A percentile compares a stretch with the other conserved stretches of the same genome.
Conservation (phyloP, 2,329 filamentous ascomycete species). For the Metarhizium guizhouense region DNA sequence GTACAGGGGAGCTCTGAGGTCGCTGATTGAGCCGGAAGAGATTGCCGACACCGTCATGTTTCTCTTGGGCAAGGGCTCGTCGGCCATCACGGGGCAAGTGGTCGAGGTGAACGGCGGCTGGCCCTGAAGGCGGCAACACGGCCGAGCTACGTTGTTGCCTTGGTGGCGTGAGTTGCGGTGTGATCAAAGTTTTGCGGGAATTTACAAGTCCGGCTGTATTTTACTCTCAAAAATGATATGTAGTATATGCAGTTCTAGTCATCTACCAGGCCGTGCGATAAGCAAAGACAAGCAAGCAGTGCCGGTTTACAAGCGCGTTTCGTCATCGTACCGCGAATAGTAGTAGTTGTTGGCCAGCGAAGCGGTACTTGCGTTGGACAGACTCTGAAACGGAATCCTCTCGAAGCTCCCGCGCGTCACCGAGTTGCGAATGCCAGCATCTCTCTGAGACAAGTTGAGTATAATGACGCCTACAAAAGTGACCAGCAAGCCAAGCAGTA, state of each 20-base stretch:
- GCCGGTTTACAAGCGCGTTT: background rate
- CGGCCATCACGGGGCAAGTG: constrained; percentile 1
- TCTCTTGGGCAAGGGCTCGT: background rate
- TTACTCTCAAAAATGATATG: background rate
- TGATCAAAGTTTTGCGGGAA: too few relatives aligned
- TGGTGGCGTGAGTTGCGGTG: too few relatives aligned
- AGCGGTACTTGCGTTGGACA: background rate
- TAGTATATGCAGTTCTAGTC: too few relatives aligned
- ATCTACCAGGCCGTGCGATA: background rate
- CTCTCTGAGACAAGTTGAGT: constrained; percentile 85
- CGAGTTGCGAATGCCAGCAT: constrained; percentile 39
- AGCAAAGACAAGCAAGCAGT: background rate
- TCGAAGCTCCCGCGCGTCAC: background rate
- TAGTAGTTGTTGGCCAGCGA: background rate
- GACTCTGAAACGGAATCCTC: background rate
- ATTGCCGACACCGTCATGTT: constrained; percentile 2
- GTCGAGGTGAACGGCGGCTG: constrained; percentile 1
- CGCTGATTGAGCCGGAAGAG: background rate
- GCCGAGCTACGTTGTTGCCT: background rate
- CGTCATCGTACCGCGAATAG: background rate
- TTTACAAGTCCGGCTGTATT: background rate
- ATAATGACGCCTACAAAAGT: constrained; percentile 95
- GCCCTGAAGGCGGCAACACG: background rate
- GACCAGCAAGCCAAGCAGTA: constrained; percentile 85
- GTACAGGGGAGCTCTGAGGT: background rate